Base-by-base conservation (phyloP, 129 eudicot genomes). In the Pulicaria dysenterica region DNA sequence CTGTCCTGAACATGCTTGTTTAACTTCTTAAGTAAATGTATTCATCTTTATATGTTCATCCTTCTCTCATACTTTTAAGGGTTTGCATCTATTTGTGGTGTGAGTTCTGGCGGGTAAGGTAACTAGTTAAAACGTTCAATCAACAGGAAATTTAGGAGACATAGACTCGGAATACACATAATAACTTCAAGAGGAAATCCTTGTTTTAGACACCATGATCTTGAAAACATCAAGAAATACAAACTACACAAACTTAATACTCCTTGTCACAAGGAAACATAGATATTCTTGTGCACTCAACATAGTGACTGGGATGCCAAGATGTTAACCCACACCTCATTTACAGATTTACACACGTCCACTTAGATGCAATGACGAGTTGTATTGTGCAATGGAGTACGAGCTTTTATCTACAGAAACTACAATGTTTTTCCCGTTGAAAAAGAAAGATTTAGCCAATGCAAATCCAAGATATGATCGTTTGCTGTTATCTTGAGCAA, bases 281-380 rank as follows among this genome's bases (percentile, higher is more conserved):
- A 15, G 40, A 7, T 16, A 5, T 44, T 17, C n/a, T 44, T 45
- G 37, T 43, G 19, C 17, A 43, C 36, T 66, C 57, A 45, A 66
- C 38, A 24, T 17, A 16, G 53, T 12, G 47, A 10, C 1, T 53
- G 75, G 65, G 64, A 55, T 12, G 64, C 12, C 49, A 70, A 58
- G 43, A 83, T 56, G 39, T 79, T 76, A 41, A 83, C 68, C 87
- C 84, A 79, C 11, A 46, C 87, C 75, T 83, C 87, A 15, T 83
- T 83, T 12, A 83, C n/a, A n/a, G n/a, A n/a, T n/a, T n/a, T n/a
- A n/a, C n/a, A n/a, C 39, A 6, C 84, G 79, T 2, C 76, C 81
- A 17, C 69, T 69, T 16, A 64, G 69, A 65, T 70, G 82, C 4
- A 54, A 75, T 3, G 84, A 59, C 11, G 82, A 73, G 54, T 79